A percentile compares a stretch with the other conserved stretches of the same genome.
Conservation (phyloP, 352 stramenopile species). For the Globisporangium alternatum region DNA sequence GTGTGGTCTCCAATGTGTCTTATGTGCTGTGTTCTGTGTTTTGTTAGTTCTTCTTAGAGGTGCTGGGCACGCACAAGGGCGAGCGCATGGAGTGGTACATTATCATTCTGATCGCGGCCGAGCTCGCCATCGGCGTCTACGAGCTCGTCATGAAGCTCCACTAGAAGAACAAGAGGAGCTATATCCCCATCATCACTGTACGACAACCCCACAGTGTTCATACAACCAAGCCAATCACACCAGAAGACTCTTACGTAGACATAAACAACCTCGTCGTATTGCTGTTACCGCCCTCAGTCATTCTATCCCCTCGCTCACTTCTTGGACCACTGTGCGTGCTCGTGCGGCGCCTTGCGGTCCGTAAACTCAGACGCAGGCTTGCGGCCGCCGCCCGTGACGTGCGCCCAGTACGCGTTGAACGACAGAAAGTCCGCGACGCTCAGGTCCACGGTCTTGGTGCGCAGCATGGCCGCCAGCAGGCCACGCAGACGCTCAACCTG, state of each 20-base stretch:
- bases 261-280: not conserved
- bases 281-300: not conserved
- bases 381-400: constrained; percentile 67
- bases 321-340: constrained; percentile 78
- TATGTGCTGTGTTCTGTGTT: not conserved
- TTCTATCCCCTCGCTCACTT: constrained; percentile 11
- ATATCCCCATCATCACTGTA: not conserved
- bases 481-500: constrained; percentile 65
- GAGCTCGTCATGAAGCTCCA: constrained; percentile 75
- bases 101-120: constrained; percentile 95
- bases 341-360: constrained; percentile 79
- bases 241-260: constrained; percentile 2
- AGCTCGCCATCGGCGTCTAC: constrained; percentile 90
- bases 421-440: constrained; percentile 67
- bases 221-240: constrained; percentile 3
- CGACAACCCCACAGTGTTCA: not conserved
- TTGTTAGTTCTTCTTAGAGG: constrained; percentile 95
- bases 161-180: constrained; percentile 17
- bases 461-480: constrained; percentile 74
- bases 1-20: constrained; percentile 8
- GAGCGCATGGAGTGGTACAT: constrained; percentile 97
- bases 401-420: constrained; percentile 83
- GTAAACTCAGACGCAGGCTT: constrained; percentile 74
- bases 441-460: constrained; percentile 73
- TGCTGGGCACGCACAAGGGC: constrained; percentile 95